Evolutionary conservation across 78 protist species (phyloP), one percentile per base, ranked within the genome.

Genomic region (Dictyostelium firmibasis): DNA sequence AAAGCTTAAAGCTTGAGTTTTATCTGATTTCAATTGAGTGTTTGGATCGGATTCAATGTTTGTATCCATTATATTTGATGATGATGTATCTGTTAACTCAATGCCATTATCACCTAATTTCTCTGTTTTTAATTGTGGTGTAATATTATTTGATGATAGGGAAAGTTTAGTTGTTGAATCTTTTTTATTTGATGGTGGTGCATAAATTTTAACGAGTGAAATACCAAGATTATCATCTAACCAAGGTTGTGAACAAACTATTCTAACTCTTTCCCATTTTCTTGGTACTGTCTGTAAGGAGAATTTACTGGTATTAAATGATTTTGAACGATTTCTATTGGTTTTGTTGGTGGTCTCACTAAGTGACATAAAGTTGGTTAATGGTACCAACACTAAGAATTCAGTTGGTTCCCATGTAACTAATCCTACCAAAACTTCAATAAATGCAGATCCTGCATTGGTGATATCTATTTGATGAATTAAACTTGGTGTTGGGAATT

Each of bases 391-490:
- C 0, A 88, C 93, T 25, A 78, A 85, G 33, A 60, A 88, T 43
- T 88, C 93, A 31, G 53, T 78, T 27, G 79, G 29, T 23, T 88
- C 93, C 93, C 93, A 88, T n/a, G 44, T 88, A 10, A 84, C 33
- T 7, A 53, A 20, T n/a, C 93, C 93, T 16, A 79, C 93, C 25
- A 88, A 79, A 7, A 88, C 69, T 43, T 88, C 93, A 3, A 88
- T 88, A 23, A 78, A 88, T 13, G 86, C 85, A 3, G 86, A 88
- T 47, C 93, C 93, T 18, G 86, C 93, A 44, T 88, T 88, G 7
- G 50, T 23, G 20, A 88, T 67, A 43, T 88, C 93, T 2, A 88
- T 50, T 8, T 76, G 31, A 20, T 79, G 64, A 14, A 88, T 88
- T 10, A 13, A 14, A 27, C 25, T 53, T 53, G 93, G 93, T 79